phyloP scores from a whole-genome alignment of 1,284 basidiomycete genomes.

The Cutaneotrichosporon sp. region DNA sequence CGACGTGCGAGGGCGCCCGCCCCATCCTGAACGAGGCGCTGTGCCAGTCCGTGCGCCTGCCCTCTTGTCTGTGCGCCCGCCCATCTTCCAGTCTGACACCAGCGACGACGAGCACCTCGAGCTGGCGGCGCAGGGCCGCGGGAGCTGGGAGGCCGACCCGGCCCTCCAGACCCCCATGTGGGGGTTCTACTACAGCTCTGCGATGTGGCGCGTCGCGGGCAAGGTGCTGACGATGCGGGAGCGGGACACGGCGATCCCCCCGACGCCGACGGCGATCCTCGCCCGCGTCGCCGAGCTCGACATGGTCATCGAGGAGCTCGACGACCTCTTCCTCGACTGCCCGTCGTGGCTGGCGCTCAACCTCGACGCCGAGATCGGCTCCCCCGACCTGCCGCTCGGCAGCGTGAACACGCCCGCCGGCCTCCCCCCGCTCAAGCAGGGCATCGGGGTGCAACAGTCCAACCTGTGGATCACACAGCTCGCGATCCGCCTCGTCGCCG shows the following conservation, averaged over 20 bases:
- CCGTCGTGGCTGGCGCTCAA: neutral
- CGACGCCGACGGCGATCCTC: neutral
- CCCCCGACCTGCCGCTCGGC: neutral
- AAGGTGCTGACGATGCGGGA: constrained; percentile 2
- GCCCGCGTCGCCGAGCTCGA: constrained; percentile 3
- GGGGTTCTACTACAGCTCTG: constrained; percentile 8
- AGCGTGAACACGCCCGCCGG: neutral
- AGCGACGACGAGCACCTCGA: constrained; percentile 7
- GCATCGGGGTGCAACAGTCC: constrained; percentile 7
- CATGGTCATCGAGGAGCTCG: constrained; percentile 11
- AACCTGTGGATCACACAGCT: constrained; percentile 8
- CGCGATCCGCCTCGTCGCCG: constrained; percentile 6
- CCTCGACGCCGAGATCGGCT: neutral
- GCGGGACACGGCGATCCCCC: neutral
- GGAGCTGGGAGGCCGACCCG: neutral
- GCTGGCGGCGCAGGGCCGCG: neutral
- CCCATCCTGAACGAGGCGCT: constrained; percentile 12
- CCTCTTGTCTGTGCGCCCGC: neutral
- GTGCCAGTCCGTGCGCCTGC: constrained; percentile 1
- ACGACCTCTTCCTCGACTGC: constrained; percentile 4
- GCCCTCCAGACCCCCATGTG: neutral
- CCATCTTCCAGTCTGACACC: neutral
- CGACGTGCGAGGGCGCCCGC: constrained; percentile 6
- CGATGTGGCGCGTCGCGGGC: constrained; percentile 11
- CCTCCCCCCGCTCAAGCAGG: constrained; percentile 2